A percentile compares a stretch with the other conserved stretches of the same genome.
phyloP scores from a whole-genome alignment of 352 stramenopile genomes.

The Lagenidium giganteum region DNA sequence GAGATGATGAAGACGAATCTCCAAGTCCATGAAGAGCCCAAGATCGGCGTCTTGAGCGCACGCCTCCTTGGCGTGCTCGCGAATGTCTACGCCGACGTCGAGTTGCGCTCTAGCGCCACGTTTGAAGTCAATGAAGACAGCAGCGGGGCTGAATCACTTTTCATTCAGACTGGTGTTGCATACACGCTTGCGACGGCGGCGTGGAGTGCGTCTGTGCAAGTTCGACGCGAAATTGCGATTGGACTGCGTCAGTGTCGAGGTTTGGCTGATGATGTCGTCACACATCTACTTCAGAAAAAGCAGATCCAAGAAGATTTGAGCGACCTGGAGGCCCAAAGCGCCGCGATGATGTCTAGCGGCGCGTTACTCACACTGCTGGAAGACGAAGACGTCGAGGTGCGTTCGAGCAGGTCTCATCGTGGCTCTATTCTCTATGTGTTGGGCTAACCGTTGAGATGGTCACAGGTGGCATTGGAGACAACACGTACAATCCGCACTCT shows the following conservation, averaged over 20 bases:
- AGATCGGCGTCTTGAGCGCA: background rate
- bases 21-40: conserved; percentile 1
- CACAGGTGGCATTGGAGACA: conserved; percentile 35
- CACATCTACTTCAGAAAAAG: conserved; percentile 45
- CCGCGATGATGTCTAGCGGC: conserved; percentile 60
- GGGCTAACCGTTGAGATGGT: background rate
- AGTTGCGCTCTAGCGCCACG: background rate
- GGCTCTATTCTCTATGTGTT: too few relatives aligned
- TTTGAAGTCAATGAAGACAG: background rate
- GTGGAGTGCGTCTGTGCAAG: conserved; percentile 19
- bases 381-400: conserved; percentile 28
- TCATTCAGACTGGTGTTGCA: background rate
- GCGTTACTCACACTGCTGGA: conserved; percentile 56
- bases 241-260: conserved; percentile 19
- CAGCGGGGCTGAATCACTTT: background rate
- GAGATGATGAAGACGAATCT: conserved; percentile 27
- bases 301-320: conserved; percentile 43
- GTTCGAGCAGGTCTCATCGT: background rate
- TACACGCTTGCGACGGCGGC: conserved; percentile 2
- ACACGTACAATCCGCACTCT: conserved; percentile 37
- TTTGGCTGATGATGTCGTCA: conserved; percentile 10
- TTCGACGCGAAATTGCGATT: conserved; percentile 34
- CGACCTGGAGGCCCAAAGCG: conserved; percentile 29
- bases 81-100: background rate
- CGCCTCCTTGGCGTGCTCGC: conserved; percentile 4